Base-by-base conservation (phyloP, 2,329 filamentous ascomycete genomes). In the Verticillium dahliae region DNA sequence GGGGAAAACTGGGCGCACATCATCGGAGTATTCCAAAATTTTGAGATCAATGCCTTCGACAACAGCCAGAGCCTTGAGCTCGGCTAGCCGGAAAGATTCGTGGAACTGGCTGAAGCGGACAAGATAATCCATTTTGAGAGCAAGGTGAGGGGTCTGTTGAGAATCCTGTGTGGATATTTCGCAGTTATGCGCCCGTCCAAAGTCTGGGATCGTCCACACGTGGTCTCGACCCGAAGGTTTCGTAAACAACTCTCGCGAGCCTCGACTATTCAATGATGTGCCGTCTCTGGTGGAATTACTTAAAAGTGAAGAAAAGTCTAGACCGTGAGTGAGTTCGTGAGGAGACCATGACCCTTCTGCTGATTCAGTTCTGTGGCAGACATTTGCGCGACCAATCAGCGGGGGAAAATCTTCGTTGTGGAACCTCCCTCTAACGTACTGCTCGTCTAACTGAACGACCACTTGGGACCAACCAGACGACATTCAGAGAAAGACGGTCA, bases 51-150 rank as follows among this genome's bases (percentile, higher is more conserved):
- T 78, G 10, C 81, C 81, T 61, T 87, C 84, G 5, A 94, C 73
- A 10, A 85, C 78, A 4, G 92, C 92, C 22, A 99, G 80, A 31
- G 95, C 88, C 70, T 94, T 80, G 14, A 97, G 84, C 75, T 99
- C 95, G 3, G 93, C 86, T 61, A 87, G 81, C 45, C 94, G 89
- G 73, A 99, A 99, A n/a, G 86, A 89, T 78, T 97, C 92, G 74
- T 98, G 93, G 62, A 85, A 81, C 75, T 98, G 95, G 55, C 89
- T 90, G 72, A 98, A 92, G 69, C 94, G 90, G 66, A 99, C 87
- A 63, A 99, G 83, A 71, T 91, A 98, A 65, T 96, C 86, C 86
- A 88, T 87, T 38, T 60, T 63, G 59, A 39, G 37, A 35, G 61
- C n/a, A n/a, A 45, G 6, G n/a, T 22, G 45, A 52, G 45, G 45